Evolutionary conservation across 495 filamentous ascomycete species (phyloP).

Genomic region (Penicillium paxilli): DNA sequence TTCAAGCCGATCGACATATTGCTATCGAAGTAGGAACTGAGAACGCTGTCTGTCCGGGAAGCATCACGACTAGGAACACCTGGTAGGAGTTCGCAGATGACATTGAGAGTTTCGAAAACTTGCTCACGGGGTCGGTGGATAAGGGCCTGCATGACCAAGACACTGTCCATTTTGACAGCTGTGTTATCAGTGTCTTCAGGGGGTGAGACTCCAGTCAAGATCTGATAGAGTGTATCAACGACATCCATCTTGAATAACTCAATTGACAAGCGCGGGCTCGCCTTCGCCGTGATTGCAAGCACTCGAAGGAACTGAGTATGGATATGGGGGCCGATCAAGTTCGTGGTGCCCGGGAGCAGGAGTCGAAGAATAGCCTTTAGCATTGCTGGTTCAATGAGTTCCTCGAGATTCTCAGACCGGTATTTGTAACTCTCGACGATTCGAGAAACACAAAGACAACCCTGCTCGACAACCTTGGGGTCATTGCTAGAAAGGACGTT

Average conservation of each 20-base stretch:
- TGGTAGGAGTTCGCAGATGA: constrained; percentile 94
- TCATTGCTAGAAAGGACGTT: constrained; percentile 90
- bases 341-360: constrained; percentile 90
- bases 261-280: constrained; percentile 82
- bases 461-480: constrained; percentile 95
- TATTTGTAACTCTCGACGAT: constrained; percentile 96
- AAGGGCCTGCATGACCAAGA: constrained; percentile 97
- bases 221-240: constrained; percentile 97
- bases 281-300: constrained; percentile 81
- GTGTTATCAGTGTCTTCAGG: constrained; percentile 77
- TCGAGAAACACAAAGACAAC: constrained; percentile 91
- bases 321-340: constrained; percentile 91
- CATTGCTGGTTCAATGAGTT: constrained; percentile 83
- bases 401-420: constrained; percentile 82
- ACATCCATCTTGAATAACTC: constrained; percentile 96
- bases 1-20: constrained; percentile 34
- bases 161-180: constrained; percentile 89
- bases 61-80: constrained; percentile 35
- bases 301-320: constrained; percentile 96
- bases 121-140: constrained; percentile 97
- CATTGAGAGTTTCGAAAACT: constrained; percentile 94
- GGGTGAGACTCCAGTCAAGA: constrained; percentile 92
- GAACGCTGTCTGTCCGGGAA: constrained; percentile 52
- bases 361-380: constrained; percentile 87
- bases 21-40: constrained; percentile 47